These are phyloP conservation scores for Sporothrix protearum DNA, from an alignment of 2,329 filamentous ascomycete species.

Conservation along the genomic window DNA sequence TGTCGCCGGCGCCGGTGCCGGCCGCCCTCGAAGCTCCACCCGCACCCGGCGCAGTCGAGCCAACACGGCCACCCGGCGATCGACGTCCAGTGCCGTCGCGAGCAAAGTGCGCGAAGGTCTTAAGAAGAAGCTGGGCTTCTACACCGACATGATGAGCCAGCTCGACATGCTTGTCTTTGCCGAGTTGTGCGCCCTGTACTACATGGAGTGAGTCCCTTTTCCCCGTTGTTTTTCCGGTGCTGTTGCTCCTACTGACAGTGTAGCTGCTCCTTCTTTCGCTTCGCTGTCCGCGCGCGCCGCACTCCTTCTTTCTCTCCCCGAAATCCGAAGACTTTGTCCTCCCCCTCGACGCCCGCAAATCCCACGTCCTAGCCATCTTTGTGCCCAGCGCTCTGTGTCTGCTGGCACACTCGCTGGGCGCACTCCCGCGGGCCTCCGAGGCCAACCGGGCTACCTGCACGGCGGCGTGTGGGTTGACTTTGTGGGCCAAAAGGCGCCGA, in stretches of 20 bases:
- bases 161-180: conserved; percentile 62
- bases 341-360: conserved; percentile 52
- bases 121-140: conserved; percentile 57
- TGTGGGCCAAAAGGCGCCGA: conserved; percentile 61
- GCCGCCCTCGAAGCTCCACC: conserved; percentile 11
- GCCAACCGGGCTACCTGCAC: conserved; percentile 63
- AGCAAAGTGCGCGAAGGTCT: conserved; percentile 37
- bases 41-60: conserved; percentile 17
- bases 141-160: conserved; percentile 57
- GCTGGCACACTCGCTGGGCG: conserved; percentile 55
- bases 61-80: background rate
- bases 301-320: conserved; percentile 62
- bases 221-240: conserved; percentile 22
- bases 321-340: conserved; percentile 56
- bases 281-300: conserved; percentile 57
- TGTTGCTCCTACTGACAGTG: background rate
- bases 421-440: conserved; percentile 56
- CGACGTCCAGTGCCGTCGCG: conserved; percentile 24
- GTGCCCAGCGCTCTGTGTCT: conserved; percentile 59
- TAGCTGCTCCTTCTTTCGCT: conserved; percentile 63
- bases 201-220: conserved; percentile 65
- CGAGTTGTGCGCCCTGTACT: conserved; percentile 63
- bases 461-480: conserved; percentile 66
- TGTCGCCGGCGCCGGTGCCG: conserved; percentile 6
- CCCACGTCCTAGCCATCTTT: conserved; percentile 57